Percentiles rank a stretch among this genome's conserved stretches.
These are phyloP conservation scores for Piromyces finnis DNA, from an alignment of 192 early-diverging fungal species.

Conservation along the genomic window DNA sequence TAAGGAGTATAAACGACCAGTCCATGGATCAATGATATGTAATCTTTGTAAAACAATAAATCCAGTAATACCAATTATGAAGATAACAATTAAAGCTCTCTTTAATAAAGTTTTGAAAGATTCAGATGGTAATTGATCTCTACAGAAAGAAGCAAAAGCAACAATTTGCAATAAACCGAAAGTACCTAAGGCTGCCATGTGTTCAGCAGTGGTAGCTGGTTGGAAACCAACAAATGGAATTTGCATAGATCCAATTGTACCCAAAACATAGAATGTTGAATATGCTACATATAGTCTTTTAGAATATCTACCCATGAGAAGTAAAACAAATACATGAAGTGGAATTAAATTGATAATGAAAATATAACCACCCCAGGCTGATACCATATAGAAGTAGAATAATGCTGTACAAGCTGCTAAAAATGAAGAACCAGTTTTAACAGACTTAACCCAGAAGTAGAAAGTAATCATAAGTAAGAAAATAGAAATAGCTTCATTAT, in stretches of 20 bases:
- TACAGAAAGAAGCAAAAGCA: conserved; percentile 74
- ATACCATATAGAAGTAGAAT: conserved; percentile 99
- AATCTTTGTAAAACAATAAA: conserved; percentile 57
- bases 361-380: conserved; percentile 99
- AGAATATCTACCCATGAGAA: conserved; percentile 92
- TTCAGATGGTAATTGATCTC: conserved; percentile 54
- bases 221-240: conserved; percentile 99
- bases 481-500: conserved; percentile 99
- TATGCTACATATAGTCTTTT: conserved; percentile 89
- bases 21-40: conserved; percentile 92
- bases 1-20: conserved; percentile 97
- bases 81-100: conserved; percentile 33
- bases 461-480: conserved; percentile 96
- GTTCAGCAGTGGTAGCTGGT: conserved; percentile 89
- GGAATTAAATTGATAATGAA: conserved; percentile 99
- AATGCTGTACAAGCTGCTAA: conserved; percentile 71
- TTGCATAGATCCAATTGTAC: conserved; percentile 93
- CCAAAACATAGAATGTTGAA: conserved; percentile 93
- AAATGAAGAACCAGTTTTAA: conserved; percentile 84
- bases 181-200: conserved; percentile 97
- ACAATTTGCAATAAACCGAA: conserved; percentile 93
- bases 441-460: conserved; percentile 92
- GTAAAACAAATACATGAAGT: conserved; percentile 81
- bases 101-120: conserved; percentile 69
- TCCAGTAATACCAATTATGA: conserved; percentile 31